phyloP scores from a whole-genome alignment of 192 early-diverging fungal species.

The Rhizophagus clarus region DNA sequence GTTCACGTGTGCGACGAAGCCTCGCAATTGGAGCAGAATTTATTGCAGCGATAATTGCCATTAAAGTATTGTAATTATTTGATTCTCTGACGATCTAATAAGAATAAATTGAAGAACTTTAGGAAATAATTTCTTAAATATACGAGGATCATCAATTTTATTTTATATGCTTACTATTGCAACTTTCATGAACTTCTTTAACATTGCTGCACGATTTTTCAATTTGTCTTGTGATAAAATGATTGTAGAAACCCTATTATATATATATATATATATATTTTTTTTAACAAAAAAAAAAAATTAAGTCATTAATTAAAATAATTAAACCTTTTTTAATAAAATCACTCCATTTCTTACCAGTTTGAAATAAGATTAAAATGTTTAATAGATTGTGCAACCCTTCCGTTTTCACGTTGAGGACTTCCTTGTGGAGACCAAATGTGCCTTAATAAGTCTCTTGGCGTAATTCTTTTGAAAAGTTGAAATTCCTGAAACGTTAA shows the following conservation, averaged over 20 bases:
- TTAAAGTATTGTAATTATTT: slow-evolving; percentile 78
- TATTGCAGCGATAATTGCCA: slow-evolving; percentile 74
- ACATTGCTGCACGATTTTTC: slow-evolving; percentile 61
- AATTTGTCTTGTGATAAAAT: slow-evolving; percentile 64
- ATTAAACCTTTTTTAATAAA: too few relatives aligned
- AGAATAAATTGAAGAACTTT: not conserved
- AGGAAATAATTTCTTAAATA: not conserved
- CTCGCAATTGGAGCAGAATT: slow-evolving; percentile 65
- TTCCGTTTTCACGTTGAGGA: not conserved
- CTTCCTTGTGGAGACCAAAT: slow-evolving; percentile 10
- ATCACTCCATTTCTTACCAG: slow-evolving; percentile 58
- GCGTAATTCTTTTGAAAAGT: slow-evolving; percentile 67
- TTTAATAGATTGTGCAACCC: slow-evolving; percentile 53
- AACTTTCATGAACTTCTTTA: slow-evolving; percentile 71
- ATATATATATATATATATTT: slow-evolving; percentile 57
- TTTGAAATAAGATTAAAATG: slow-evolving; percentile 74
- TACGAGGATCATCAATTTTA: not conserved
- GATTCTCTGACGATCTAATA: slow-evolving; percentile 56
- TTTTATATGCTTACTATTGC: slow-evolving; percentile 51
- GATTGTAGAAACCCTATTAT: slow-evolving; percentile 70
- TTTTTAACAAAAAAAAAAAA: too few relatives aligned
- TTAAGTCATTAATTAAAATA: too few relatives aligned
- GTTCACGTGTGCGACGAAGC: slow-evolving; percentile 61
- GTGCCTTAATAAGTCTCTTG: slow-evolving; percentile 35
- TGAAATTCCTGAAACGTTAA: slow-evolving; percentile 65